phyloP scores from a whole-genome alignment of 2,329 filamentous ascomycete species.

The Colletotrichum tabaci region DNA sequence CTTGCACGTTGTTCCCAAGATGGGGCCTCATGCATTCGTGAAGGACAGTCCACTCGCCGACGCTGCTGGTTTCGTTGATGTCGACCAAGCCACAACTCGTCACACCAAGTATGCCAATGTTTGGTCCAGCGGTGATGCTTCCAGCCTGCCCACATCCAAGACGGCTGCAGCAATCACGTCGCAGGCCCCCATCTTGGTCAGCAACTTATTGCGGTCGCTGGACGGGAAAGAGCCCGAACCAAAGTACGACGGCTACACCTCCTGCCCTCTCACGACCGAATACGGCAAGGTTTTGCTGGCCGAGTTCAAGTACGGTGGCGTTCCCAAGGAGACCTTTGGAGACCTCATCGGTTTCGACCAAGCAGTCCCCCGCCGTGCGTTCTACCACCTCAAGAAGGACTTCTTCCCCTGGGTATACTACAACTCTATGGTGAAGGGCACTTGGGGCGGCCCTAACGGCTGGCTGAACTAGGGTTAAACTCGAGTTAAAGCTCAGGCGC shows the following conservation, averaged over 20 bases:
- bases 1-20: slow-evolving; percentile 71
- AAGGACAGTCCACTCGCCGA: slow-evolving; percentile 69
- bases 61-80: slow-evolving; percentile 70
- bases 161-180: slow-evolving; percentile 68
- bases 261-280: slow-evolving; percentile 68
- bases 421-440: slow-evolving; percentile 72
- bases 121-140: slow-evolving; percentile 72
- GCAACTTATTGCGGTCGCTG: slow-evolving; percentile 60
- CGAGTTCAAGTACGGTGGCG: slow-evolving; percentile 76
- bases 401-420: slow-evolving; percentile 79
- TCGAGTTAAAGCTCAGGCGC: too few species aligned
- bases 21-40: slow-evolving; percentile 69
- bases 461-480: slow-evolving; percentile 49
- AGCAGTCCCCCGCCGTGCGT: slow-evolving; percentile 66
- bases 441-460: slow-evolving; percentile 73
- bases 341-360: slow-evolving; percentile 71
- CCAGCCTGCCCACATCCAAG: slow-evolving; percentile 72
- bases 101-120: slow-evolving; percentile 70
- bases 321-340: slow-evolving; percentile 75
- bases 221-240: slow-evolving; percentile 62
- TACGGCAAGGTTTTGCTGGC: slow-evolving; percentile 75
- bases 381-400: slow-evolving; percentile 76
- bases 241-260: slow-evolving; percentile 69
- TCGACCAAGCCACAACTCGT: slow-evolving; percentile 66
- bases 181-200: slow-evolving; percentile 65